These are phyloP conservation scores for Trametes polyzona DNA, from an alignment of 1,284 basidiomycete genomes.

Conservation along the genomic window DNA sequence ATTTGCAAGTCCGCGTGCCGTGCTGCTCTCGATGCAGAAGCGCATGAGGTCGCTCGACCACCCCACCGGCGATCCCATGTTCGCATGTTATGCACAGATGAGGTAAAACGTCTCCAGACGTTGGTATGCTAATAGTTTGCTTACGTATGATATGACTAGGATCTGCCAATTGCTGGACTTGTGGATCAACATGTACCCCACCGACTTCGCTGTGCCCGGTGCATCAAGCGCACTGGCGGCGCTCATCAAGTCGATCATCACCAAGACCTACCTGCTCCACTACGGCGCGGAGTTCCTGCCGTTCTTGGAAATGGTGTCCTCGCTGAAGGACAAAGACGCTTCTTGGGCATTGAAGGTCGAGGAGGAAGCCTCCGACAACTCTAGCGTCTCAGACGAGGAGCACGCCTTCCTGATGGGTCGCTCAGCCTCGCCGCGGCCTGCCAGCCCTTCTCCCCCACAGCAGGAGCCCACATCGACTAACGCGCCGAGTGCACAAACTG, in stretches of 20 bases:
- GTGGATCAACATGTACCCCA: conserved; percentile 74
- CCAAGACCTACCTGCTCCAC: conserved; percentile 78
- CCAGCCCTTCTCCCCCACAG: conserved; percentile 17
- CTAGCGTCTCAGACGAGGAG: conserved; percentile 55
- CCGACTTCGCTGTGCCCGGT: conserved; percentile 76
- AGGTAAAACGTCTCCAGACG: conserved; percentile 56
- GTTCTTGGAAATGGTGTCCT: conserved; percentile 69
- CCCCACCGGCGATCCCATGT: conserved; percentile 76
- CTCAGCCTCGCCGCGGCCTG: conserved; percentile 32
- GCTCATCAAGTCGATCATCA: conserved; percentile 73
- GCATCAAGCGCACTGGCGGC: conserved; percentile 73
- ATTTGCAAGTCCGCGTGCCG: conserved; percentile 73
- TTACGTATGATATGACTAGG: conserved; percentile 45
- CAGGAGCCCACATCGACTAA: conserved; percentile 1
- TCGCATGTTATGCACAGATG: conserved; percentile 84
- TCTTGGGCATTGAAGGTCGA: conserved; percentile 73
- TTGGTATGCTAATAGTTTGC: too few relatives aligned
- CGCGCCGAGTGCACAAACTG: conserved; percentile 2
- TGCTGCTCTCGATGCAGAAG: conserved; percentile 84
- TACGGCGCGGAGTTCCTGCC: conserved; percentile 81
- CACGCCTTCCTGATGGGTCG: conserved; percentile 43
- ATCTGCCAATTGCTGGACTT: conserved; percentile 76
- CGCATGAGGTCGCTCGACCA: conserved; percentile 77
- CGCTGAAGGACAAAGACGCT: conserved; percentile 63
- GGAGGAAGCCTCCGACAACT: conserved; percentile 65